These are phyloP conservation scores for Lachancea cidri DNA, from an alignment of 805 yeast species.

Conservation along the genomic window DNA sequence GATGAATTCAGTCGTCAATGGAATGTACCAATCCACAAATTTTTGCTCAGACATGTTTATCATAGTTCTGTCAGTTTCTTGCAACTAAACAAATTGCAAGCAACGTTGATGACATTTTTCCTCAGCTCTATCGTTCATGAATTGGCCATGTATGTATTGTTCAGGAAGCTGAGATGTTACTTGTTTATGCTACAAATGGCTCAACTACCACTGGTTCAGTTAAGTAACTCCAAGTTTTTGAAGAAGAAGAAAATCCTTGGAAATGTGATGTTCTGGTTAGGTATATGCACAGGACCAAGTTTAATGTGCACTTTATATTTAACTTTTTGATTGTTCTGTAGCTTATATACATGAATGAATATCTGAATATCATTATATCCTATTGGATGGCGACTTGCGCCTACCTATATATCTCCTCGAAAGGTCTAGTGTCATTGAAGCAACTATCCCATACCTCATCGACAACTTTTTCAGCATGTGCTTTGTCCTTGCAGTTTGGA, in stretches of 20 bases:
- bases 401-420: slow-evolving; percentile 80
- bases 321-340: slow-evolving; percentile 51
- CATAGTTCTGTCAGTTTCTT: slow-evolving; percentile 81
- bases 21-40: slow-evolving; percentile 92
- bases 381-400: background rate
- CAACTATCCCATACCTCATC: slow-evolving; percentile 90
- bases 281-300: slow-evolving; percentile 86
- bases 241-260: slow-evolving; percentile 57
- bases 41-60: slow-evolving; percentile 87
- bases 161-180: slow-evolving; percentile 75
- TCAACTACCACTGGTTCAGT: slow-evolving; percentile 72
- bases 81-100: slow-evolving; percentile 56
- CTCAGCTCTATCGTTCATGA: slow-evolving; percentile 85
- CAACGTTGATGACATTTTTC: slow-evolving; percentile 73
- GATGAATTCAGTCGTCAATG: slow-evolving; percentile 88
- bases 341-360: background rate
- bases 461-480: slow-evolving; percentile 74
- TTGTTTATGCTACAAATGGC: slow-evolving; percentile 75
- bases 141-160: slow-evolving; percentile 84
- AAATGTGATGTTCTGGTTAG: slow-evolving; percentile 84
- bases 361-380: background rate
- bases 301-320: slow-evolving; percentile 79
- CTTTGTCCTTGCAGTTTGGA: slow-evolving; percentile 69
- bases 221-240: slow-evolving; percentile 57
- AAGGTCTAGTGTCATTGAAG: slow-evolving; percentile 92